Base-by-base conservation (phyloP, 345 rosid genomes). In the Pistacia atlantica region DNA sequence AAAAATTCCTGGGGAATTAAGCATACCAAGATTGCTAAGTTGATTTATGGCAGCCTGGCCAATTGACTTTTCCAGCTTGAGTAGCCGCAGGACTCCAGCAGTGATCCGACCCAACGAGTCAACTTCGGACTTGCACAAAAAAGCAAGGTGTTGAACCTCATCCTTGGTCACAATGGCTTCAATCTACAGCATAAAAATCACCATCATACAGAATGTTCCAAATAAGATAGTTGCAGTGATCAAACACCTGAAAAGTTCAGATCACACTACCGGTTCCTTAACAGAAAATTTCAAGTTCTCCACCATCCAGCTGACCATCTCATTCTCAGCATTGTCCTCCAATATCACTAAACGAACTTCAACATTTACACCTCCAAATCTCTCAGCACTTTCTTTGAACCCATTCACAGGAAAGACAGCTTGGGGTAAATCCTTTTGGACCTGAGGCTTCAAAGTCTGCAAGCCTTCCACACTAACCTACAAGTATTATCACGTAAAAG, bases 81-180 rank as follows among this genome's bases (percentile, higher is more conserved):
- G 90, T 74, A 96, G 81, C 77, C 92, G 88, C 83, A 96, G 84
- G 77, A 96, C 76, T 64, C 97, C 97, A 60, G 98, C 99, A 57
- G 91, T 85, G 78, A 94, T 88, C 74, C 98, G 87, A 78, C 98
- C 99, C 95, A 92, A 89, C 1, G 98, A 93, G 75, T 94, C 92
- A 77, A 87, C 90, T 84, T 96, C 99, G 57, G 98, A 92, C 79
- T 93, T 89, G 91, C 93, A 90, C 85, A 92, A 84, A 69, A 79
- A 75, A 45, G 86, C 84, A 77, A 96, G 93, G 83, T 93, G 93
- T 81, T 89, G 90, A 77, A 96, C 87, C 90, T 96, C 99, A 65
- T 92, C 92, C 79, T 89, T 92, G 57, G 95, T 91, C 79, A 93
- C 98, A 68, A 86, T 76, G 57, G 93, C 97, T 85, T 96, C 97